Conservation (phyloP, 805 yeast genomes). For the Cyberlindnera amylophila region DNA sequence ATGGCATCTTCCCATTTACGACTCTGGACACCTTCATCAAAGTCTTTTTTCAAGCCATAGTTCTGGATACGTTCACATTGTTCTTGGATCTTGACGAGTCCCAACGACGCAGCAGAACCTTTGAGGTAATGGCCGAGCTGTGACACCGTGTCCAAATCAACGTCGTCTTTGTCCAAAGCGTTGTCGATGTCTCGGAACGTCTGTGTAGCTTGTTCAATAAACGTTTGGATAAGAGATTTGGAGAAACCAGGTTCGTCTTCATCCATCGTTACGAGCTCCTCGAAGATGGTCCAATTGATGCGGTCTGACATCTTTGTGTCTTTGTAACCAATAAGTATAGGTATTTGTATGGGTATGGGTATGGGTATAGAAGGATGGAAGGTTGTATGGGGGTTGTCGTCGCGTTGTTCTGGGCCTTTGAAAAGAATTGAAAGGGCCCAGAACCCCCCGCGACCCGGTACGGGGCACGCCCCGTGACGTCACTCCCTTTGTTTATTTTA, state of each 20-base stretch:
- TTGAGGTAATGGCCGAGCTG: slow-evolving; percentile 87
- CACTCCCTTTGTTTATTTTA: no score
- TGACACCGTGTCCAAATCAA: slow-evolving; percentile 53
- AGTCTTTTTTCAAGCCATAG: slow-evolving; percentile 52
- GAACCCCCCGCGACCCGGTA: no score
- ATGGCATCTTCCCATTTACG: slow-evolving; percentile 35
- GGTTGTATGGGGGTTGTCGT: no score
- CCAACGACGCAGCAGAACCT: slow-evolving; percentile 94
- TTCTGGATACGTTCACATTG: slow-evolving; percentile 94
- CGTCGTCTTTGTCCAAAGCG: slow-evolving; percentile 33
- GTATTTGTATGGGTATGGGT: no score
- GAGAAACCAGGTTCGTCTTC: slow-evolving; percentile 95
- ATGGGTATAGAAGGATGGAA: no score
- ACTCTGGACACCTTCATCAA: slow-evolving; percentile 26
- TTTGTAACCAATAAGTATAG: no score
- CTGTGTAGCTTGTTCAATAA: slow-evolving; percentile 82
- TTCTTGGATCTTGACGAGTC: slow-evolving; percentile 73
- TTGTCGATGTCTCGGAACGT: slow-evolving; percentile 71
- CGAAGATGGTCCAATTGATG: slow-evolving; percentile 84
- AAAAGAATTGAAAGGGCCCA: no score
- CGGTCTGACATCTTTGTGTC: slow-evolving; percentile 42
- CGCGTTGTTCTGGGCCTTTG: no score
- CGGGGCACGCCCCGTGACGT: no score
- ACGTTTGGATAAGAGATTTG: slow-evolving; percentile 70
- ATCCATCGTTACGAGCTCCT: slow-evolving; percentile 90